Conservation (phyloP, 768 basidiomycete genomes). For the Pseudohyphozyma bogoriensis region DNA sequence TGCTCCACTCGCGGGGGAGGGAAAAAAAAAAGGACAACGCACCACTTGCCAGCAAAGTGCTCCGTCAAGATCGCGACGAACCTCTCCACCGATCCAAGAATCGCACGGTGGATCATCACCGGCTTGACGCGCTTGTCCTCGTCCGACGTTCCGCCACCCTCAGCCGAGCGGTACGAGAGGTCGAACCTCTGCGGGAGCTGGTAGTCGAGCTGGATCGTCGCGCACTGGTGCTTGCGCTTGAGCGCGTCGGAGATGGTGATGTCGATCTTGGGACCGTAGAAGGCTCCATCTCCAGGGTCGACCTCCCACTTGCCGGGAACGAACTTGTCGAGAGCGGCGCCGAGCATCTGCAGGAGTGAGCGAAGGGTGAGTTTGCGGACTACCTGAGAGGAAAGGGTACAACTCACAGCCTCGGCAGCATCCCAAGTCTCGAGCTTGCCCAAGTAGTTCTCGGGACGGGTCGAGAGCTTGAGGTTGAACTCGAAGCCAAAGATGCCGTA, state of each 20-base stretch:
- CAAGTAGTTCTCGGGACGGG: conserved; percentile 87
- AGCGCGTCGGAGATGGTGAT: conserved; percentile 91
- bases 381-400: background rate
- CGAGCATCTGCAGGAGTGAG: conserved; percentile 57
- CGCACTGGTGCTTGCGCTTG: conserved; percentile 89
- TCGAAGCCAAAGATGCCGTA: conserved; percentile 93
- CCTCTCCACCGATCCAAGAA: conserved; percentile 83
- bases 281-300: conserved; percentile 94
- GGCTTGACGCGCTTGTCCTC: conserved; percentile 51
- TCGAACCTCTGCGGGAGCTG: conserved; percentile 95
- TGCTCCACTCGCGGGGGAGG: background rate
- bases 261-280: conserved; percentile 99
- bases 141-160: conserved; percentile 41
- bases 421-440: conserved; percentile 87
- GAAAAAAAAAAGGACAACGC: conserved; percentile 31
- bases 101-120: conserved; percentile 97
- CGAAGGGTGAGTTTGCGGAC: background rate
- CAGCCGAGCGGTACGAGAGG: conserved; percentile 69
- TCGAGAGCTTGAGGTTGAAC: conserved; percentile 87
- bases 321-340: conserved; percentile 66
- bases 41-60: conserved; percentile 97
- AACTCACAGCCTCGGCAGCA: conserved; percentile 63
- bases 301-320: conserved; percentile 83
- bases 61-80: conserved; percentile 97
- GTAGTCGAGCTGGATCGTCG: conserved; percentile 98